Base-by-base conservation (phyloP, 2,329 filamentous ascomycete species). In the Fusarium sterilihyphosum region DNA sequence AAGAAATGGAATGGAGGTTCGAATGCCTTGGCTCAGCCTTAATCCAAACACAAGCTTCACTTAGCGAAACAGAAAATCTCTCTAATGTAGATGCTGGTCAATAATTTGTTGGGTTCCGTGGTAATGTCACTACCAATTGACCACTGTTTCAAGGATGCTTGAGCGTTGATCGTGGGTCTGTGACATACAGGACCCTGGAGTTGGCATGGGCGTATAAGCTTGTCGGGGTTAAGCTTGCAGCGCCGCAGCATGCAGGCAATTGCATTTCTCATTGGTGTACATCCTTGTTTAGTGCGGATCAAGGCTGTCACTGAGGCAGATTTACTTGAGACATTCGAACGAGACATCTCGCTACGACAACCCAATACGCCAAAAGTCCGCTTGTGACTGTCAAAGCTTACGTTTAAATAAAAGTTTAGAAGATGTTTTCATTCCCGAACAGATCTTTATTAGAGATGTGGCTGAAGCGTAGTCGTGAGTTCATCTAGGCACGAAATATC, bases 261-360 rank as follows among this genome's bases (percentile, higher is more conserved):
- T 14, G 3, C 12, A n/a, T 17, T 22, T 57, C 16, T 65, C 1
- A 69, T 69, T 69, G 67, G 67, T 17, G 7, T 2, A 4, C 10
- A 37, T 20, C 67, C 67, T 7, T 70, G 66, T 7, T 10, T 6
- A 5, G 7, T 35, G 53, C 59, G 50, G 44, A 54, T 20, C 50
- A 50, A 70, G 67, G 67, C 67, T 66, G 67, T 70, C 67, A 71
- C 67, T 60, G 46, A 71, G 67, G 67, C 67, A 70, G 67, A 70
- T 33, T 70, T 16, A n/a, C 33, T 65, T 37, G 66, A 43, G 10
- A 29, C 49, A 31, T 33, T 6, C 6, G 6, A 18, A 37, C 3
- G 11, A 41, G 24, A 33, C 26, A 61, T 35, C 35, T 61, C 35
- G 35, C 29, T 65, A 50, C 43, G 16, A 13, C 29, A 20, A 26